Conservation (phyloP, 371 early-diverging fungal species). For the Mortierella sp. region DNA sequence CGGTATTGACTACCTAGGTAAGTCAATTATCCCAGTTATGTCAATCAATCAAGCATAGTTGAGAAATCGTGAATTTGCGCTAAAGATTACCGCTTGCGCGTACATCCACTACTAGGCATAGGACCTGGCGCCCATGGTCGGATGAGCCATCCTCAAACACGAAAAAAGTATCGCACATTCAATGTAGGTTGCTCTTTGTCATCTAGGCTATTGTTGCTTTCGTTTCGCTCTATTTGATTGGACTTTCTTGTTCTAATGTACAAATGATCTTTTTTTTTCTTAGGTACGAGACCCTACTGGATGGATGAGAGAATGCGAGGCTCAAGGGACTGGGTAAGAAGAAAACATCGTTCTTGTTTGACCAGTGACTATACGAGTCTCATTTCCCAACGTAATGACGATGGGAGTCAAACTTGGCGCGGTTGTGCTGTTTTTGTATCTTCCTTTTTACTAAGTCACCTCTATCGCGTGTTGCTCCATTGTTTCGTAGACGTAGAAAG, state of each 20-base stretch:
- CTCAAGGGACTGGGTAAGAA: conserved; percentile 73
- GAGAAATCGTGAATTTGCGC: too few relatives aligned
- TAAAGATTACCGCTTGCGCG: too few relatives aligned
- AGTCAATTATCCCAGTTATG: too few relatives aligned
- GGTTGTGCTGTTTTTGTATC: neutral
- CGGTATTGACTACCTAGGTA: conserved; percentile 86
- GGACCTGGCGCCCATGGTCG: conserved; percentile 93
- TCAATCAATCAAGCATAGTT: too few relatives aligned
- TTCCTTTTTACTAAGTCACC: neutral
- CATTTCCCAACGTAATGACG: too few relatives aligned
- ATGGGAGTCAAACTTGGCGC: too few relatives aligned
- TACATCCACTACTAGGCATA: conserved; percentile 60
- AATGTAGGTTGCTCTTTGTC: conserved; percentile 59
- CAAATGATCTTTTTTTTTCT: neutral
- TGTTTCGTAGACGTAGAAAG: conserved; percentile 43
- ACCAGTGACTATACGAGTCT: too few relatives aligned
- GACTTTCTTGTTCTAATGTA: neutral
- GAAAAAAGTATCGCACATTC: conserved; percentile 66
- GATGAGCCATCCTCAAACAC: conserved; percentile 58
- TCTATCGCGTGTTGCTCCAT: too few relatives aligned
- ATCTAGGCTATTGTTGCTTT: neutral
- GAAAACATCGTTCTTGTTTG: neutral
- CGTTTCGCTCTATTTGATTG: too few relatives aligned
- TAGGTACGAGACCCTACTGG: conserved; percentile 71
- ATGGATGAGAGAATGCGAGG: conserved; percentile 73